Conservation (phyloP, 768 basidiomycete genomes). For the Podaxis sp. region DNA sequence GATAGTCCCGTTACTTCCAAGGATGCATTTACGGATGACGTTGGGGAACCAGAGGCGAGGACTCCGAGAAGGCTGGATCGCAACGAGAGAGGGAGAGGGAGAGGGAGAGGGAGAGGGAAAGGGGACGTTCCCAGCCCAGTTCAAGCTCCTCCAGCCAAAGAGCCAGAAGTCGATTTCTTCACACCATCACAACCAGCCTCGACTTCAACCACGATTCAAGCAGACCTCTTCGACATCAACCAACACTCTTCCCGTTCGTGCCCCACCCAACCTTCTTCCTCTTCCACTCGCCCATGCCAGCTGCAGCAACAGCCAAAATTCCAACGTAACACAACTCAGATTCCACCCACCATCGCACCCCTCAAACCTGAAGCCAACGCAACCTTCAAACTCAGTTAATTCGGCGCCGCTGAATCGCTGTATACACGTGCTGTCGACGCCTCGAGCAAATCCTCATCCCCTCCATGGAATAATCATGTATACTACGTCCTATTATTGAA, state of each 20-base stretch:
- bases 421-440: conserved; percentile 67
- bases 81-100: conserved; percentile 9
- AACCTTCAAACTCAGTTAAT: conserved; percentile 89
- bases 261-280: conserved; percentile 11
- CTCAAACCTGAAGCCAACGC: conserved; percentile 74
- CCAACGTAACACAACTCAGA: conserved; percentile 24
- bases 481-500: conserved; percentile 75
- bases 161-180: conserved; percentile 37
- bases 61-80: conserved; percentile 13
- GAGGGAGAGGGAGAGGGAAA: conserved; percentile 3
- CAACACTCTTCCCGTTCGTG: conserved; percentile 15
- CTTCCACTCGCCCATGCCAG: conserved; percentile 31
- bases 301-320: conserved; percentile 28
- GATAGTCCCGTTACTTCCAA: no score
- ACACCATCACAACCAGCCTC: conserved; percentile 17
- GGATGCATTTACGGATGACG: no score
- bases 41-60: conserved; percentile 16
- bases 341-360: conserved; percentile 51
- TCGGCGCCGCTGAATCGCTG: conserved; percentile 71
- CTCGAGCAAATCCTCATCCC: conserved; percentile 26
- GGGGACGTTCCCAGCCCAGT: neutral
- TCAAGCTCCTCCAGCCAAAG: conserved; percentile 20
- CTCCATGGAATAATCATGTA: conserved; percentile 53
- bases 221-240: conserved; percentile 25
- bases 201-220: conserved; percentile 11